Evolutionary conservation across 176 grass and related monocot genomes (phyloP), one percentile per base, ranked within the genome.

Genomic region (Aegilops tauschii): DNA sequence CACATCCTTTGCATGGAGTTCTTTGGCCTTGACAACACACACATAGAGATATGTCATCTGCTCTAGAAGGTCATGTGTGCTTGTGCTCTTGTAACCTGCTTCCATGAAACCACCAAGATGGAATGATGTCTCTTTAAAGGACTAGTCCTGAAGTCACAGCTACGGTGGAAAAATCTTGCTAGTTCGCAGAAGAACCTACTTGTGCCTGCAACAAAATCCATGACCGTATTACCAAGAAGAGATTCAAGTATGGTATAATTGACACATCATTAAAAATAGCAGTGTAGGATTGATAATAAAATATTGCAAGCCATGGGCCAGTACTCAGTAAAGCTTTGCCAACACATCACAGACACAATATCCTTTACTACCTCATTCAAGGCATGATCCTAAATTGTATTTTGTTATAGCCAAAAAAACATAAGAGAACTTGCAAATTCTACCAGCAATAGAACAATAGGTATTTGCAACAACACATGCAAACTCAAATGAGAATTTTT

Each of bases 21-120:
- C 4, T 14, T 49, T 49, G 44, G 45, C 12, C 45, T 49, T 49
- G 45, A 14, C 93, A 76, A 90, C 87, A 83, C 85, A 68, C 40
- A 44, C 40, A 47, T 92, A 92, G 35, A 95, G 87, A 69, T 95
- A 95, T 18, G 83, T 74, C 87, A 90, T 90, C 45, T 95, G 78
- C 79, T 95, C 82, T 2, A 92, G 82, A 13, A 92, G 85, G 64
- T 95, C 87, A 90, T 86, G 82, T 27, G 85, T 88, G 82, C 72
- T 88, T 25, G 73, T 86, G 12, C 81, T 78, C 70, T 89, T 92
- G 61, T 95, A 88, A 28, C 80, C 84, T 5, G 80, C 86, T 66
- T 77, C 77, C 39, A 87, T 84, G 54, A 76, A 86, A 20, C 92
- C 88, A 3, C 88, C 92, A 52, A 91, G 86, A 16, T 81, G 82